Base-by-base conservation (phyloP, 495 filamentous ascomycete genomes). In the Lophium mytilinum region DNA sequence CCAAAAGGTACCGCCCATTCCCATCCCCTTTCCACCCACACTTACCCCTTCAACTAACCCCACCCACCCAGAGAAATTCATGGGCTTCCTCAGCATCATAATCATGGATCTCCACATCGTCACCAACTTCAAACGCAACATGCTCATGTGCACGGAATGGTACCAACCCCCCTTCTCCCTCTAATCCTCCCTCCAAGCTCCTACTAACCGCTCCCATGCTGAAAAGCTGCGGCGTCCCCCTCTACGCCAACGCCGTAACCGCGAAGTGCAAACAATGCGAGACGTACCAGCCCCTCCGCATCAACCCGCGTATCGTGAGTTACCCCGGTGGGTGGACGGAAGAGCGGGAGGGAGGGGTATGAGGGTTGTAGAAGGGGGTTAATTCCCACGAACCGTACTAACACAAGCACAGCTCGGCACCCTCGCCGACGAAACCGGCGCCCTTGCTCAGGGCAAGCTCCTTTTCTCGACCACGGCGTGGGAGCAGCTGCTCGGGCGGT, bases 141-240 rank as follows among this genome's bases (percentile, higher is more conserved):
- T 72, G 67, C 73, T 82, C 10, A 76, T 83, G 65, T 78, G 75
- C 55, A 71, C 68, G 9, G 78, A 83, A 68, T 85, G 83, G 80
- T 80, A 66, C n/a, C 42, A 19, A 9, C 39, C 17, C 39, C 39
- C 1, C 39, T 14, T 4, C n/a, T n/a, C 24, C 52, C 4, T 15
- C 40, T 15, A 1, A 19, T 11, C 3, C 11, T 15, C 24, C 24
- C 24, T 30, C 6, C 6, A 2, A 30, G 24, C 24, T n/a, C n/a
- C n/a, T n/a, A n/a, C n/a, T n/a, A n/a, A n/a, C 24, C 6, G 6
- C 24, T 30, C 24, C 24, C 24, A 3, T 6, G 37, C 37, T 8
- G 5, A 18, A 11, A 36, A 78, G 80, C 66, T 86, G 83, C 62
- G 77, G 78, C 19, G 63, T 80, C 9, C 78, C 78, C 4, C 19